Evolutionary conservation across 192 early-diverging fungal species (phyloP), one percentile per base, ranked within the genome.

Genomic region (Mortierella antarctica): DNA sequence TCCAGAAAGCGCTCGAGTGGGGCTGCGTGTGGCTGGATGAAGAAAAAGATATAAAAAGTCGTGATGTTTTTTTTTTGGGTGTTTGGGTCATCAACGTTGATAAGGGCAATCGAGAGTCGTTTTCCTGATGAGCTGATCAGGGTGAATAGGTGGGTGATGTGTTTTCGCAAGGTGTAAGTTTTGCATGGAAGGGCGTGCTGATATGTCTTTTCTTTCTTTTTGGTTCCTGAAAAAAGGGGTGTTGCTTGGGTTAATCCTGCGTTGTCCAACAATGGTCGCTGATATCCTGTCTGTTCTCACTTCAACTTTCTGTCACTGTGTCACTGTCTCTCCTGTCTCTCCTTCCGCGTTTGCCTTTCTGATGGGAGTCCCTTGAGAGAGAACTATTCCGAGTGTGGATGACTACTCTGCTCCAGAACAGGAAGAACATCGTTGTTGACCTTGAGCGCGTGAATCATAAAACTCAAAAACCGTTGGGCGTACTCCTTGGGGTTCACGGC

Each of bases 401-500:
- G 76, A 55, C 39, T 45, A n/a, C 67, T 79, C 44, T 44, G n/a
- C 12, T 79, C 69, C 31, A 80, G 57, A 14, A 57, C 67, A 14
- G 57, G n/a, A 17, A 72, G 41, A 2, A 80, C 70, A 54, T 80
- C 76, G 42, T 80, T 44, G 47, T 80, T 80, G 47, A 80, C 65
- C 58, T 66, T 71, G 45, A 80, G 51, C 6, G 76, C 76, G 57
- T 80, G 76, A 18, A 80, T 80, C 76, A 98, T 97, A 73, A 98
- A 99, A 21, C 86, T 84, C 75, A 97, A 70, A 78, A 99, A 99
- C 6, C 98, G 90, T 59, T 89, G 73, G 2, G 95, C 98, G 77
- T 99, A 99, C 52, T 91, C 85, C 57, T 77, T 72, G 4, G 98
- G 97, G 64, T 96, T 88, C 18, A 99, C 94, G 46, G 94, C 86